Evolutionary conservation across 116 monocot species (phyloP).

Genomic region (Zostera marina): DNA sequence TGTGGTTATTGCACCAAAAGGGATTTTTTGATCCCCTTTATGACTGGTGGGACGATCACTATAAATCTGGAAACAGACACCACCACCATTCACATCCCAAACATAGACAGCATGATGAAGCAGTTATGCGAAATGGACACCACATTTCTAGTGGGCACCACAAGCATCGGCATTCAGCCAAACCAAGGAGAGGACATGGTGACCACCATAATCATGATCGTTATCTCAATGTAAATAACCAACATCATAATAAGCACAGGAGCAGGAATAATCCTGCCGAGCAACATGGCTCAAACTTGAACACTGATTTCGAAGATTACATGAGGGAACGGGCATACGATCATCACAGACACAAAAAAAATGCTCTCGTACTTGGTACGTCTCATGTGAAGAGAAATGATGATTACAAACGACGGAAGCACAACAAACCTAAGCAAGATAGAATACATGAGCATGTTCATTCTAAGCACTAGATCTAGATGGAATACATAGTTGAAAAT

Average conservation of each 20-base stretch:
- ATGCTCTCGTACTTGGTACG: background rate
- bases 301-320: conserved; percentile 4
- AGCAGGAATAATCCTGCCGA: background rate
- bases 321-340: background rate
- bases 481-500: too few species aligned
- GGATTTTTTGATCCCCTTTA: conserved; percentile 74
- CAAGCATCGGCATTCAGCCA: conserved; percentile 5
- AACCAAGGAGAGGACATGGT: conserved; percentile 6
- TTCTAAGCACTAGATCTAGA: background rate
- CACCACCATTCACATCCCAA: conserved; percentile 10
- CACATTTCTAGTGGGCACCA: conserved; percentile 13
- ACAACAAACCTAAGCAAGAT: conserved; percentile 1
- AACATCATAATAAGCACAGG: conserved; percentile 31
- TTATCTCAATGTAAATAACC: conserved; percentile 15
- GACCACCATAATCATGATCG: conserved; percentile 13
- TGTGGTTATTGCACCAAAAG: conserved; percentile 88
- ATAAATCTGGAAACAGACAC: background rate
- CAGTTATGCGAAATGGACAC: conserved; percentile 13
- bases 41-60: conserved; percentile 58
- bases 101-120: background rate
- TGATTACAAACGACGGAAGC: background rate
- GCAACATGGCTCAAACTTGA: conserved; percentile 7
- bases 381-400: background rate
- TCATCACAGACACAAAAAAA: background rate
- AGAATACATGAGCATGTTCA: background rate